Percentiles rank a stretch among this genome's conserved stretches.
Evolutionary conservation across 2,329 filamentous ascomycete genomes (phyloP).

Genomic region (Colletotrichum theobromicola): DNA sequence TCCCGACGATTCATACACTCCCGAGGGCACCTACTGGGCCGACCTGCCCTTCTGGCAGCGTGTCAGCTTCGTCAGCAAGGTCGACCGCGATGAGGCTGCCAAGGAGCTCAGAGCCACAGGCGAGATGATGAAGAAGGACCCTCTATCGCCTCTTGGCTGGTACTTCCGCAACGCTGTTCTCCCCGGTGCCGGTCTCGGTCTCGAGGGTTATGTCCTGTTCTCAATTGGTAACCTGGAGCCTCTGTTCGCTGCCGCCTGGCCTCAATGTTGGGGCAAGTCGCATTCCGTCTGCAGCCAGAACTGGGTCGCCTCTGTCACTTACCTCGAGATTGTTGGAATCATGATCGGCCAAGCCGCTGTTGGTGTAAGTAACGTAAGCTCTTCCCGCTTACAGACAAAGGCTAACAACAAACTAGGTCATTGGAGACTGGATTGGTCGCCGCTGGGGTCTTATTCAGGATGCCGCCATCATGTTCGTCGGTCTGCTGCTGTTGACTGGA

Average conservation of each 20-base stretch:
- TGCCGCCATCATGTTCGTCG: slow-evolving; percentile 90
- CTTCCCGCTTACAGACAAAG: neutral
- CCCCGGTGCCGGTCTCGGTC: slow-evolving; percentile 87
- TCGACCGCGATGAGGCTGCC: slow-evolving; percentile 73
- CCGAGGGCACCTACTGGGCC: slow-evolving; percentile 89
- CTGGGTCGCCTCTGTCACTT: slow-evolving; percentile 86
- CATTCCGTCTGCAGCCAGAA: slow-evolving; percentile 72
- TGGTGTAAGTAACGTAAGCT: slow-evolving; percentile 61
- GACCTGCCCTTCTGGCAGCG: slow-evolving; percentile 77
- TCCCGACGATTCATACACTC: slow-evolving; percentile 86
- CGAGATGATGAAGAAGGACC: slow-evolving; percentile 84
- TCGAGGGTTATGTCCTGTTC: slow-evolving; percentile 96
- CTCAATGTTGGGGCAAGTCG: slow-evolving; percentile 73
- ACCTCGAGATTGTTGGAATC: slow-evolving; percentile 93
- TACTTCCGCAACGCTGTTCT: slow-evolving; percentile 93
- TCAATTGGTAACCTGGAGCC: slow-evolving; percentile 93
- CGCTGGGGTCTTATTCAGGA: slow-evolving; percentile 97
- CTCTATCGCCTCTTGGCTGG: slow-evolving; percentile 80
- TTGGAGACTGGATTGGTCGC: slow-evolving; percentile 80
- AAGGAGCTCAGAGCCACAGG: slow-evolving; percentile 73
- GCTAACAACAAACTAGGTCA: slow-evolving; percentile 41
- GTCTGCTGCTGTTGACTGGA: slow-evolving; percentile 88
- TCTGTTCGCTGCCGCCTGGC: slow-evolving; percentile 78
- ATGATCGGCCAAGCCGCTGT: slow-evolving; percentile 92
- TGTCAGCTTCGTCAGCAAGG: slow-evolving; percentile 74